A percentile compares a stretch with the other conserved stretches of the same genome.
Conservation (phyloP, 2,329 filamentous ascomycete species). For the Aspergillus pseudotamarii region DNA sequence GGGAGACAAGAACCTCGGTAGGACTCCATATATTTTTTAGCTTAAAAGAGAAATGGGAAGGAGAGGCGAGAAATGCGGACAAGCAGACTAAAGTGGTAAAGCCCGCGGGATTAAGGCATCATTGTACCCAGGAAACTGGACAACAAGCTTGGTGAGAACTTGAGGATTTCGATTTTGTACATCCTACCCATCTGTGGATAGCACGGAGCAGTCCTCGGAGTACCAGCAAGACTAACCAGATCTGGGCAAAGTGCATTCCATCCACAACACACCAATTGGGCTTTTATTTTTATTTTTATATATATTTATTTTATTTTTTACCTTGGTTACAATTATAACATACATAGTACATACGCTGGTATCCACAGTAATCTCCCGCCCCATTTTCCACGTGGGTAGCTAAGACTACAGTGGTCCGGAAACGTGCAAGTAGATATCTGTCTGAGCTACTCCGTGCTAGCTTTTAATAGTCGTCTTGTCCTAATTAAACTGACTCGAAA, state of each 20-base stretch:
- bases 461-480: constrained; percentile 11
- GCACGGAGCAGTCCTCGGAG: not conserved
- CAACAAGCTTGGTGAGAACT: not conserved
- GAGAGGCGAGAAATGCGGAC: not conserved
- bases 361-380: not conserved
- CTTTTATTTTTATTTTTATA: not conserved
- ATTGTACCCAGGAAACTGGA: not conserved
- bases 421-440: not conserved
- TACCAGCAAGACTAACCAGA: not conserved
- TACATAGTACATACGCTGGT: not conserved
- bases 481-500: constrained; percentile 18
- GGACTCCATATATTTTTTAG: not conserved
- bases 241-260: not conserved
- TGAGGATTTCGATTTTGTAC: not conserved
- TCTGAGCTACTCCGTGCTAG: not conserved
- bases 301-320: not conserved
- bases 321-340: not conserved
- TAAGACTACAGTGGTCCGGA: not conserved
- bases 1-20: not conserved
- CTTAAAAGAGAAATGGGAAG: not conserved
- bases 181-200: not conserved
- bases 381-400: not conserved
- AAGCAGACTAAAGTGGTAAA: not conserved
- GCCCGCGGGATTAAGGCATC: not conserved
- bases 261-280: too few species aligned